Evolutionary conservation across 2,329 filamentous ascomycete species (phyloP), one percentile per base, ranked within the genome.

Genomic region (Dendrostoma leiphaemia): DNA sequence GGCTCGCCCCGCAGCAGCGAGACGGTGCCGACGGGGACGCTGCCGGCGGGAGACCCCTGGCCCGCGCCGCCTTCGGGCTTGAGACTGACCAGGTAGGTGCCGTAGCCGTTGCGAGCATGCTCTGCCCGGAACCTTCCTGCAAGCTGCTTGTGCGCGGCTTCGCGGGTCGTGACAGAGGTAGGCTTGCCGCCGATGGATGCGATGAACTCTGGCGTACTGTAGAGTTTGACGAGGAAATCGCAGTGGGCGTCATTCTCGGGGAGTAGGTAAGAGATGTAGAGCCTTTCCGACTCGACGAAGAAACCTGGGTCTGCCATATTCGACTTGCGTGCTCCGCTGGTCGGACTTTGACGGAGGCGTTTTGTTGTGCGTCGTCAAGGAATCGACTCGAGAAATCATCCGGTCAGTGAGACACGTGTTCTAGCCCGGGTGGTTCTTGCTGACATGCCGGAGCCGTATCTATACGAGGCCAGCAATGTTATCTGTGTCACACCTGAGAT

Each of bases 181-280:
- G 59, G 44, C 6, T 49, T 54, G 23, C 57, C 56, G 17, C 54
- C 59, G 19, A 58, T 55, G 19, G 53, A 54, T 21, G 53, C 55
- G 19, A 60, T 59, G 35, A 64, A 61, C 9, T 61, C 56, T 38
- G 63, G 62, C 8, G 54, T 60, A 53, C 62, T 65, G 56, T 62
- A 62, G 12, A 67, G 60, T 8, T 51, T 43, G 37, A 66, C 59
- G 21, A 67, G 35, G 58, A 67, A 64, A 56, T 64, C 64, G 51
- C 62, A 64, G 51, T 67, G 64, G 1, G 51, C 26, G 52, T 64
- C 58, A 17, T 51, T 31, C 31, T 31, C 17, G 26, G 63, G 51
- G 4, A 56, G 47, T 31, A 63, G 56, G 51, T 63, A 53, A 10
- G 61, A 61, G 38, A 67, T 50, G 43, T 54, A 54, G 15, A 67